Base-by-base conservation (phyloP, 2,329 filamentous ascomycete species). In the Trichophyton mentagrophytes region DNA sequence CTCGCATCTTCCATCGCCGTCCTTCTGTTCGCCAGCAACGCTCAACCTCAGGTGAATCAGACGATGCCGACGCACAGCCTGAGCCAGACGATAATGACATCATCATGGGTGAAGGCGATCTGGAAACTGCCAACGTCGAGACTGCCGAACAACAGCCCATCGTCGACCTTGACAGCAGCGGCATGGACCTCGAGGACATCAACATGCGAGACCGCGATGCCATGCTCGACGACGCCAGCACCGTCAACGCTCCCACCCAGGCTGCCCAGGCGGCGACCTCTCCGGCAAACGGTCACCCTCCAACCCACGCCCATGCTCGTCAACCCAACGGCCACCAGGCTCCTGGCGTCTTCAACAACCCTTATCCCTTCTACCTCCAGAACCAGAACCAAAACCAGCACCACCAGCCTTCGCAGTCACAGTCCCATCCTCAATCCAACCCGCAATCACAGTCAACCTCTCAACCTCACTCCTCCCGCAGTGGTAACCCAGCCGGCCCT, bases 11-110 rank as follows among this genome's bases (percentile, higher is more conserved):
- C 22, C 47, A 27, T n/a, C 81, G 89, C 67, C 83, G 91, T 40
- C 90, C 90, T 38, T 90, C 90, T 0, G 93, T 96, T 66, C 85
- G 90, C 62, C 92, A 96, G 69, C 90, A 96, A 69, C 84, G 87
- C 64, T 96, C 92, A 17, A 81, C 81, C 57, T 93, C 88, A n/a
- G 88, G 85, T 4, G 92, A 96, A 66, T 84, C 86, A 6, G 91
- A 97, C 69, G 92, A 96, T 71, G 81, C 87, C 64, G 89, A 90
- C 5, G 25, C 25, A 27, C 25, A 27, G 25, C 25, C 25, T 27
- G 25, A 27, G 69, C 85, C 85, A 9, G 92, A 97, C 64, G 89
- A 90, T 68, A 92, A 97, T 64, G 90, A 92, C 66, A 86, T 87
- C 22, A 83, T 85, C 17, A 86, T 89, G 71, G 82, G 85, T 38